A percentile compares a stretch with the other conserved stretches of the same genome.
phyloP scores from a whole-genome alignment of 179 eudicot genomes.

The Gypsophila paniculata region DNA sequence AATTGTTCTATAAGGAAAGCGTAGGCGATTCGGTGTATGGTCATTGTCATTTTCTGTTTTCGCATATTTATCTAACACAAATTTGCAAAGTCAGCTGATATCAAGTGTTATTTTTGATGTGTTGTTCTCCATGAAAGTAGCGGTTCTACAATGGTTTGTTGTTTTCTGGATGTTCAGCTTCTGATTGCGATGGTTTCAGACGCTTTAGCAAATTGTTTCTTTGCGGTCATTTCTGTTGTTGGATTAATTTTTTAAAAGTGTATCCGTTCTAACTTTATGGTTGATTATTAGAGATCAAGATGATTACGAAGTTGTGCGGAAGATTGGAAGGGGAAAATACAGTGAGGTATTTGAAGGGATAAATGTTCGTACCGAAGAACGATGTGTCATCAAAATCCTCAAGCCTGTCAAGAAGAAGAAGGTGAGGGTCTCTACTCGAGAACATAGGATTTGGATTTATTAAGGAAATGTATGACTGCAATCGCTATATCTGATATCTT shows the following conservation, averaged over 20 bases:
- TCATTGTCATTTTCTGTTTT: too few relatives aligned
- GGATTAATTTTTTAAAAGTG: slow-evolving; percentile 11
- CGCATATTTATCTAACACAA: too few relatives aligned
- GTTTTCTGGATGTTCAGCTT: not conserved
- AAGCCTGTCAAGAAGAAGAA: slow-evolving; percentile 93
- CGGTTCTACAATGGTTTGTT: not conserved
- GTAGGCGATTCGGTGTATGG: too few relatives aligned
- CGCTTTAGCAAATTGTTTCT: not conserved
- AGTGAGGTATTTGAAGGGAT: slow-evolving; percentile 94
- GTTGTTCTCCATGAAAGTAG: not conserved
- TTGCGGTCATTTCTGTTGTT: slow-evolving; percentile 8
- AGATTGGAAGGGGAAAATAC: slow-evolving; percentile 91
- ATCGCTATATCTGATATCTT: not conserved
- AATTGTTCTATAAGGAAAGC: too few relatives aligned
- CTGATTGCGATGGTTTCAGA: not conserved
- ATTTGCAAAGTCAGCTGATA: not conserved
- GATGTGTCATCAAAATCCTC: slow-evolving; percentile 77
- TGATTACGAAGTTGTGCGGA: slow-evolving; percentile 92
- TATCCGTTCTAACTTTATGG: slow-evolving; percentile 19
- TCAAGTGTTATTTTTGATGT: not conserved
- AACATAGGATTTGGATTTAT: not conserved
- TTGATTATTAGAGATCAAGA: slow-evolving; percentile 66
- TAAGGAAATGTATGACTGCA: not conserved
- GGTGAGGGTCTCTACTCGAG: slow-evolving; percentile 39
- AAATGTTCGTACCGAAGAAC: slow-evolving; percentile 64